Evolutionary conservation across 768 basidiomycete genomes (phyloP).

Genomic region (Kwoniella mangroviensis): DNA sequence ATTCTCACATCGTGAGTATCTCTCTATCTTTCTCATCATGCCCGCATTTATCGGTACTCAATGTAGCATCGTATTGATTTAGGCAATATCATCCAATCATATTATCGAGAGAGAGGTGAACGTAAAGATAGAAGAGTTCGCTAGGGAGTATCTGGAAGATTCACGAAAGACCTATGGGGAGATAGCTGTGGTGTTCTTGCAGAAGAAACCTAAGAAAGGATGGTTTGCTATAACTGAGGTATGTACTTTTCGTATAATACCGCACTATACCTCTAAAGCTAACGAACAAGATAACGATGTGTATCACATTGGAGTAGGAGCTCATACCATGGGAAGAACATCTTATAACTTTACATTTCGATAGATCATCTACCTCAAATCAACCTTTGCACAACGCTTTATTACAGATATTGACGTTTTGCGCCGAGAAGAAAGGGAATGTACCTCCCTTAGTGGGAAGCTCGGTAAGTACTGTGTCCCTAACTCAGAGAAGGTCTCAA

Average conservation of each 20-base stretch:
- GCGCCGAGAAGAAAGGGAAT: constrained; percentile 37
- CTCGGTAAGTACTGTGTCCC: constrained; percentile 21
- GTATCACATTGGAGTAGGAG: constrained; percentile 29
- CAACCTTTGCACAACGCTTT: constrained; percentile 28
- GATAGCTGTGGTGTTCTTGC: constrained; percentile 50
- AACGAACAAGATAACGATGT: neutral
- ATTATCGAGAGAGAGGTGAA: constrained; percentile 23
- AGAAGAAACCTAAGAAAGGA: constrained; percentile 45
- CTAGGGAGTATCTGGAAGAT: constrained; percentile 14
- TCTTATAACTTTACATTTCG: constrained; percentile 38
- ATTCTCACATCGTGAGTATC: constrained; percentile 42
- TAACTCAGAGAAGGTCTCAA: neutral
- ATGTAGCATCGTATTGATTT: neutral
- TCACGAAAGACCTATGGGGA: constrained; percentile 10
- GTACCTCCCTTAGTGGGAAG: constrained; percentile 35
- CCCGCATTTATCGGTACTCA: no score
- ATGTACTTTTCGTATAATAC: constrained; percentile 2
- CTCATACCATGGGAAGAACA: constrained; percentile 55
- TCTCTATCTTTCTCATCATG: neutral
- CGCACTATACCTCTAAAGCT: no score
- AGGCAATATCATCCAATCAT: constrained; percentile 13
- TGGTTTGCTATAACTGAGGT: constrained; percentile 55
- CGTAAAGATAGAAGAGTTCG: constrained; percentile 28
- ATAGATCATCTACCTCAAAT: neutral
- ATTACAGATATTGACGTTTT: constrained; percentile 41